These are phyloP conservation scores for Xylaria sp. DNA, from an alignment of 2,329 filamentous ascomycete species.

Conservation along the genomic window DNA sequence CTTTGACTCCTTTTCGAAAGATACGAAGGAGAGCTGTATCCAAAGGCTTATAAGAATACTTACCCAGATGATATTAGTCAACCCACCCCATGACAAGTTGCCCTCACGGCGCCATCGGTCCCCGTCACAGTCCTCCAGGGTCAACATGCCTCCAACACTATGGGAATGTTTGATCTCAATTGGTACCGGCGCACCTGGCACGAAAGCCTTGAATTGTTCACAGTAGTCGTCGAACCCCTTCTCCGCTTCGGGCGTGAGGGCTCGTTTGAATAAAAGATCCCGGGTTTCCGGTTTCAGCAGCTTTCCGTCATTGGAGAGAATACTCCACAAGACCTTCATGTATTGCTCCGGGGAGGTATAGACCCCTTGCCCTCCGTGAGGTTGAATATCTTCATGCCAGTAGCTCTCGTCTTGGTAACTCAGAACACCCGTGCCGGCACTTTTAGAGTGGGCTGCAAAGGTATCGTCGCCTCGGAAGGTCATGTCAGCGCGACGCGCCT, in stretches of 20 bases:
- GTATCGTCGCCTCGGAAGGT: slow-evolving; percentile 30
- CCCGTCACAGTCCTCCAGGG: slow-evolving; percentile 35
- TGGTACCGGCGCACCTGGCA: slow-evolving; percentile 46
- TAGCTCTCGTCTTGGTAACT: slow-evolving; percentile 38
- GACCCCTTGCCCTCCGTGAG: slow-evolving; percentile 53
- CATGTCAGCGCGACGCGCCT: slow-evolving; percentile 41
- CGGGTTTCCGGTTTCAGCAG: slow-evolving; percentile 57
- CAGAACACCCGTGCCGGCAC: slow-evolving; percentile 14
- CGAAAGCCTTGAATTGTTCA: slow-evolving; percentile 38
- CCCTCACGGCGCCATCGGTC: slow-evolving; percentile 37
- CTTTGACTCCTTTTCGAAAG: neutral
- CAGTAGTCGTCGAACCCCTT: slow-evolving; percentile 37
- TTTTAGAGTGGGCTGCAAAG: neutral
- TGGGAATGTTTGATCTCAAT: slow-evolving; percentile 51
- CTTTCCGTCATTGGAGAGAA: slow-evolving; percentile 61
- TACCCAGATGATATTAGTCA: slow-evolving; percentile 61
- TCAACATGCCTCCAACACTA: slow-evolving; percentile 32
- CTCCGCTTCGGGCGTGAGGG: slow-evolving; percentile 53
- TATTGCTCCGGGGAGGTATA: slow-evolving; percentile 56
- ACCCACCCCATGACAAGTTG: slow-evolving; percentile 51
- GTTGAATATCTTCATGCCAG: slow-evolving; percentile 38
- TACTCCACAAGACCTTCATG: slow-evolving; percentile 57
- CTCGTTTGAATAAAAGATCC: slow-evolving; percentile 60
- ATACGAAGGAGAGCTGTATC: neutral
- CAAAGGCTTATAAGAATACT: slow-evolving; percentile 43